Percentiles rank a stretch among this genome's conserved stretches.
Conservation (phyloP, 306 rosid genomes). For the Rubus parviflorus region DNA sequence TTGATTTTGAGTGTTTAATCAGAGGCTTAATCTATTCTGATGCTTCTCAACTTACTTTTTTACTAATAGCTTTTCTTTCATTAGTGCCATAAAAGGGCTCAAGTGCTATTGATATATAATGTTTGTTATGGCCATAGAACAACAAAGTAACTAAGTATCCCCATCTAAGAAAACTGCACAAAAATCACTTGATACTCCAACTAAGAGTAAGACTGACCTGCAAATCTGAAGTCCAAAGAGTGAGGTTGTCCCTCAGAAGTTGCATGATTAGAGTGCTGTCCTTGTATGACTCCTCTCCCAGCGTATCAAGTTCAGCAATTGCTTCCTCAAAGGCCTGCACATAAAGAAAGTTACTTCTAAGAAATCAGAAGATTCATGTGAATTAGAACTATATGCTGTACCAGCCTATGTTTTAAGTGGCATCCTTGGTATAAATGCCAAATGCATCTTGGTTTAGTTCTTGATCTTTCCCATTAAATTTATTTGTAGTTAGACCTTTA, state of each 20-base stretch:
- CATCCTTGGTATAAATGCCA: not conserved
- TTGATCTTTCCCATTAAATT: not conserved
- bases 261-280: constrained; percentile 51
- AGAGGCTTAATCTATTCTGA: not conserved
- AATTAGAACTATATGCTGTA: too few relatives aligned
- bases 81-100: not conserved
- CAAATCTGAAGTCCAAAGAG: constrained; percentile 51
- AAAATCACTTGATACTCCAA: not conserved
- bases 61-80: not conserved
- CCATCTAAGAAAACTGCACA: not conserved
- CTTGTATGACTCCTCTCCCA: constrained; percentile 49
- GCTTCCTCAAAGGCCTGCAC: constrained; percentile 44
- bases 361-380: not conserved
- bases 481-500: not conserved
- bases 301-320: constrained; percentile 45
- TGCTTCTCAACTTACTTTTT: not conserved
- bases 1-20: not conserved
- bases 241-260: constrained; percentile 46
- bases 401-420: too few relatives aligned
- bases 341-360: too few relatives aligned
- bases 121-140: not conserved
- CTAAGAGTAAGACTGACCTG: constrained; percentile 32
- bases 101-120: not conserved
- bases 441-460: not conserved
- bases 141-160: not conserved